These are phyloP conservation scores for Phytopythium ostracodes DNA, from an alignment of 352 stramenopile genomes.

Conservation along the genomic window DNA sequence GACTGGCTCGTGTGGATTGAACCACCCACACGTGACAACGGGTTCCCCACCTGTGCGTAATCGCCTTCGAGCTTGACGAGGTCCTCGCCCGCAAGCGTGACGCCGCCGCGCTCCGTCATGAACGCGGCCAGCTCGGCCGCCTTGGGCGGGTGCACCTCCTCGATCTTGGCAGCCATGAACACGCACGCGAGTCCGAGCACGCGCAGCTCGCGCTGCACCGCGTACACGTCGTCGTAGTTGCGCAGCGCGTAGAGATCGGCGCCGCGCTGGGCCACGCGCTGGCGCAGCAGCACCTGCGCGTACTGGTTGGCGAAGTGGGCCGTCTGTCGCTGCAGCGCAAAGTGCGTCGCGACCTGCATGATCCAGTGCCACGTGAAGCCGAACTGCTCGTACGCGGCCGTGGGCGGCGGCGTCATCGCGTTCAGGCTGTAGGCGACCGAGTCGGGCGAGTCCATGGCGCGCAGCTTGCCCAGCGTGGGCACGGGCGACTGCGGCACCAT, in stretches of 20 bases:
- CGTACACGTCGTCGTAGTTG: constrained; percentile 47
- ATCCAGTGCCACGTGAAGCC: constrained; percentile 80
- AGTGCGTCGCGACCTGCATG: constrained; percentile 54
- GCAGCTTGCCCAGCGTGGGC: constrained; percentile 4
- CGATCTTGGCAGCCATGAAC: constrained; percentile 85
- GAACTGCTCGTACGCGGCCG: constrained; percentile 59
- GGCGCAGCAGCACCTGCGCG: constrained; percentile 64
- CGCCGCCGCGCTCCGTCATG: constrained; percentile 42
- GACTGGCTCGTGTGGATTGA: not conserved
- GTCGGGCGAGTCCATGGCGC: constrained; percentile 31
- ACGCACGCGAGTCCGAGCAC: constrained; percentile 59
- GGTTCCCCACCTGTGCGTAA: constrained; percentile 40
- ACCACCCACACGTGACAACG: constrained; percentile 10
- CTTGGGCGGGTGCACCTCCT: constrained; percentile 78
- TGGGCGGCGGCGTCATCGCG: constrained; percentile 19
- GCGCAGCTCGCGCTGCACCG: constrained; percentile 54
- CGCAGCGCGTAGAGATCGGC: constrained; percentile 31
- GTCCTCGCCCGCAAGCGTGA: constrained; percentile 42
- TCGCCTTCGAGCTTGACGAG: constrained; percentile 57
- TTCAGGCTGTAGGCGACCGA: constrained; percentile 38
- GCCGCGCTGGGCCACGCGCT: constrained; percentile 31
- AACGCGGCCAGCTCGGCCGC: constrained; percentile 59
- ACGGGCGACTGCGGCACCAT: constrained; percentile 27
- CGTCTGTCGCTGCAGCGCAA: constrained; percentile 74
- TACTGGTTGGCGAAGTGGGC: constrained; percentile 77